Conservation (phyloP, 805 yeast genomes). For the Maudiozyma saulgeensis region DNA sequence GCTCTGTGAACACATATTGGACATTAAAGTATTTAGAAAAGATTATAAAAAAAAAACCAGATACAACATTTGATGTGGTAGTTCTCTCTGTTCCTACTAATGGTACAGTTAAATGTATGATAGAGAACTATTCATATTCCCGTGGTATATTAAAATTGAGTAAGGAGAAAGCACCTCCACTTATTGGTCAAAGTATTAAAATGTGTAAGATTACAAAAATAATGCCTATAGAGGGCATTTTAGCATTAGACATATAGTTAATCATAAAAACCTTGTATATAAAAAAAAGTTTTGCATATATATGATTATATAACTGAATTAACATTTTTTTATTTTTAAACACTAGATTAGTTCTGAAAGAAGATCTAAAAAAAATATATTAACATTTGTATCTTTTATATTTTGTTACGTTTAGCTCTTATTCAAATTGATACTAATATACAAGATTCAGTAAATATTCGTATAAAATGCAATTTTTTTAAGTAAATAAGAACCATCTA, state of each 20-base stretch:
- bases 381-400: not conserved
- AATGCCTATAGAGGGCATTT: conserved; percentile 36
- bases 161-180: conserved; percentile 22
- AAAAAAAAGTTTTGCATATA: not conserved
- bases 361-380: not conserved
- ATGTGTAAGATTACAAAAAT: conserved; percentile 34
- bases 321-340: not conserved
- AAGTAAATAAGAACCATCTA: too few relatives aligned
- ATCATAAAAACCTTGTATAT: not conserved
- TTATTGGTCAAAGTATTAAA: conserved; percentile 36
- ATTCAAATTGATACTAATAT: not conserved
- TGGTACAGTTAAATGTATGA: conserved; percentile 27
- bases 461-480: not conserved
- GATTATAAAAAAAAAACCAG: conserved; percentile 5
- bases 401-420: not conserved
- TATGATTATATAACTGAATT: not conserved
- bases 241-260: conserved; percentile 15
- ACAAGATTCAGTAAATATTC: not conserved
- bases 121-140: conserved; percentile 24
- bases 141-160: conserved; percentile 25
- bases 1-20: conserved; percentile 31
- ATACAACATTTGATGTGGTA: conserved; percentile 26
- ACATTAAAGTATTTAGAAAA: conserved; percentile 24
- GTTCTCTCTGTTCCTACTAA: conserved; percentile 35
- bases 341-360: not conserved